Percentiles rank a stretch among this genome's conserved stretches.
These are phyloP conservation scores for Jaapia argillacea DNA, from an alignment of 768 basidiomycete species.

Conservation along the genomic window DNA sequence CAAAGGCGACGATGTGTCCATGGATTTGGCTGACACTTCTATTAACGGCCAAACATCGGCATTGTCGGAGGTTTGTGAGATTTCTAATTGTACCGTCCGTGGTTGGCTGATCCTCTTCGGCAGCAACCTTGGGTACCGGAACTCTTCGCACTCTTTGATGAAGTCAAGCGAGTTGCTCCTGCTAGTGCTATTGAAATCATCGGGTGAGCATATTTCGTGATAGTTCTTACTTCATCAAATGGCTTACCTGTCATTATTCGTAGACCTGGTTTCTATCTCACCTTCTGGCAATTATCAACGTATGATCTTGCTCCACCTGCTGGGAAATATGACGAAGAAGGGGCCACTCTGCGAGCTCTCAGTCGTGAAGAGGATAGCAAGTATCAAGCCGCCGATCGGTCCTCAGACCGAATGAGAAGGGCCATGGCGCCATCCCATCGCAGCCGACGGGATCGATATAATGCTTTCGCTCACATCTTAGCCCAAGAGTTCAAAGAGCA, in stretches of 20 bases:
- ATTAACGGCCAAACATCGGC: too few relatives aligned
- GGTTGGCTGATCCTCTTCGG: too few relatives aligned
- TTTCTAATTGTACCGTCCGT: too few relatives aligned
- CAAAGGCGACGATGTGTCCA: slow-evolving; percentile 7
- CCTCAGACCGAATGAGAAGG: slow-evolving; percentile 53
- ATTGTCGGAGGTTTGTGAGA: too few relatives aligned
- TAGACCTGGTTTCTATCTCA: slow-evolving; percentile 87
- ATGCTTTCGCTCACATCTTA: slow-evolving; percentile 45
- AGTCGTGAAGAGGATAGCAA: slow-evolving; percentile 62
- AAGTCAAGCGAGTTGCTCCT: slow-evolving; percentile 65
- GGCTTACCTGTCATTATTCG: slow-evolving; percentile 4
- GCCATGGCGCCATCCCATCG: slow-evolving; percentile 48
- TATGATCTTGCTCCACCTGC: slow-evolving; percentile 81
- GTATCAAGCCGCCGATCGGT: slow-evolving; percentile 59
- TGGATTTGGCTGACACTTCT: slow-evolving; percentile 12
- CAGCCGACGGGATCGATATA: slow-evolving; percentile 55
- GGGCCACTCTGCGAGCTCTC: slow-evolving; percentile 43
- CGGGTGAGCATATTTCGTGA: slow-evolving; percentile 35
- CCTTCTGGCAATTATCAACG: slow-evolving; percentile 94
- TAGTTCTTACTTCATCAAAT: neutral
- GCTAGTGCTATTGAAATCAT: slow-evolving; percentile 52
- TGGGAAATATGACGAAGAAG: slow-evolving; percentile 72
- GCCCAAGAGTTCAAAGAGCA: slow-evolving; percentile 71
- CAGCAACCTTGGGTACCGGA: slow-evolving; percentile 79
- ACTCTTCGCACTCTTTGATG: slow-evolving; percentile 62